Conservation (phyloP, 75 land plant species). For the Pseudotsuga menziesii region DNA sequence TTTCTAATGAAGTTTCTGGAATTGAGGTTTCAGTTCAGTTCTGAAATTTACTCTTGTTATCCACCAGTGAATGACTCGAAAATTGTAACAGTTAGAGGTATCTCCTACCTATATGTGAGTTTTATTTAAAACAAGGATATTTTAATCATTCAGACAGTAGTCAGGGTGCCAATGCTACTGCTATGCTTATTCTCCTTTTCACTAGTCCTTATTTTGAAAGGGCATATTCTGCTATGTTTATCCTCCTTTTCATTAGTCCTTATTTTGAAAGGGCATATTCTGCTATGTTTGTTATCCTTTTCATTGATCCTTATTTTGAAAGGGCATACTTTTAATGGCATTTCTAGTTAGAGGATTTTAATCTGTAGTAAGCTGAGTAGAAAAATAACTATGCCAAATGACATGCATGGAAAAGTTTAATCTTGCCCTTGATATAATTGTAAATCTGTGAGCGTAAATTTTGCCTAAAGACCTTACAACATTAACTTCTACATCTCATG, state of each 20-base stretch:
- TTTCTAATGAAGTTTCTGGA: not conserved
- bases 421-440: no score
- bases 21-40: not conserved
- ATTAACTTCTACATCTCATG: no score
- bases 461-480: no score
- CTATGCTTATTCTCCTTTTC: not conserved
- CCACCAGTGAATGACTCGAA: constrained; percentile 1
- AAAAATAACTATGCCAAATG: not conserved
- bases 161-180: no score
- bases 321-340: not conserved
- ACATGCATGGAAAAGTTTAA: not conserved
- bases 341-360: not conserved
- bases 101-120: not conserved
- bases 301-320: no score
- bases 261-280: no score
- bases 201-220: not conserved
- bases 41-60: not conserved
- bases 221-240: not conserved
- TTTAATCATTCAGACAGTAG: not conserved
- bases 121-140: not conserved
- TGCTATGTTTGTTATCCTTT: no score
- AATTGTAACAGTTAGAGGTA: constrained; percentile 3
- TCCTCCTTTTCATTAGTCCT: not conserved
- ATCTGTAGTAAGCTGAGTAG: not conserved
- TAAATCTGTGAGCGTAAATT: no score